These are phyloP conservation scores for Galerina sulciceps DNA, from an alignment of 768 basidiomycete genomes.

Conservation along the genomic window DNA sequence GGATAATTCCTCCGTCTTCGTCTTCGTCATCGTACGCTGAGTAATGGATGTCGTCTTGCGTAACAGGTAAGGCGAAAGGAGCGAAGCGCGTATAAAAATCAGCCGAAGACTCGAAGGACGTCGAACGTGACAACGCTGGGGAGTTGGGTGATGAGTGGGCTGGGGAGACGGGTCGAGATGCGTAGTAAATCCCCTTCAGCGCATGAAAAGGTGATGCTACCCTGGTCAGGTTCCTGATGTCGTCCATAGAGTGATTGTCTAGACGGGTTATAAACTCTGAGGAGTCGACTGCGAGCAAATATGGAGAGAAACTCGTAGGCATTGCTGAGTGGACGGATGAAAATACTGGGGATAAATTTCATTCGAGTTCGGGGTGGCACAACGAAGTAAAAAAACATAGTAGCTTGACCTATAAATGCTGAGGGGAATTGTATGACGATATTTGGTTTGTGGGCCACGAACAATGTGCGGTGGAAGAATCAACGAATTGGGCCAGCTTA, in stretches of 20 bases:
- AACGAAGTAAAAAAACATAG: too few species aligned
- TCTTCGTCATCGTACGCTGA: neutral
- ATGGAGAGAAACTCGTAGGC: neutral
- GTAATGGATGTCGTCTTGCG: neutral
- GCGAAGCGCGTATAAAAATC: neutral
- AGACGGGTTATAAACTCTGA: neutral
- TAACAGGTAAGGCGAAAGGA: neutral
- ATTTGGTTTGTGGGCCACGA: too few species aligned
- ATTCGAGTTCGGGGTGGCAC: too few species aligned
- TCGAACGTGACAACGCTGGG: neutral
- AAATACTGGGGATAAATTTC: too few species aligned
- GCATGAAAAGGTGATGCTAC: neutral
- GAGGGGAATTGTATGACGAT: too few species aligned
- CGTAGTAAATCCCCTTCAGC: neutral
- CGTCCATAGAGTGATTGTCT: neutral
- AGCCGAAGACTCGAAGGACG: neutral
- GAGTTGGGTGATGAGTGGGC: too few species aligned
- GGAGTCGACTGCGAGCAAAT: neutral
- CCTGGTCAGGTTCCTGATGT: neutral
- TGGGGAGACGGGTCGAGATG: neutral
- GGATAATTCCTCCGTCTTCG: neutral
- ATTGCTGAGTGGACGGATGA: too few species aligned
- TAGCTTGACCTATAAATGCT: too few species aligned
- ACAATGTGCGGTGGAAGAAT: too few species aligned
- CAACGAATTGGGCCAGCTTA: too few species aligned